Conservation (phyloP, 768 basidiomycete species). For the Tulasnella sp. region DNA sequence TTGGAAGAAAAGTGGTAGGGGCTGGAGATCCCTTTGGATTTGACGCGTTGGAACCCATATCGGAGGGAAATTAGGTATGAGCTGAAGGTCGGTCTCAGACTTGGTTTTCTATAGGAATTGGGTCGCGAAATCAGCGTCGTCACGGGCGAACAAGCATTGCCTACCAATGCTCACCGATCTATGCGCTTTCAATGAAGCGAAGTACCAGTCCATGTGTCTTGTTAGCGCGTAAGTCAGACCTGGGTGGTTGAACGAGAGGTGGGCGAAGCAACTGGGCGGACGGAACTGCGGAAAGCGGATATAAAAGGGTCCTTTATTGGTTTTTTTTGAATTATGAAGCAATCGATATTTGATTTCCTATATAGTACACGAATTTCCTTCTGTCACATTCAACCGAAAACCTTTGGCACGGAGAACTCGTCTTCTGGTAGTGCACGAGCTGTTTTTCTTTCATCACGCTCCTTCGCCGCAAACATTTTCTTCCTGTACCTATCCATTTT, state of each 20-base stretch:
- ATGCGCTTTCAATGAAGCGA: neutral
- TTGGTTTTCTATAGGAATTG: neutral
- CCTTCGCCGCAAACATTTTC: slow-evolving; percentile 74
- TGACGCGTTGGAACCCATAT: neutral
- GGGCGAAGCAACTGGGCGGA: neutral
- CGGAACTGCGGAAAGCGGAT: neutral
- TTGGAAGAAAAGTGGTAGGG: neutral
- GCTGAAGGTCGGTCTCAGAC: neutral
- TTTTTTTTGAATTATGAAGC: neutral
- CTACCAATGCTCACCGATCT: neutral
- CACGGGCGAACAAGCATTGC: neutral
- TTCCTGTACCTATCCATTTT: slow-evolving; percentile 77
- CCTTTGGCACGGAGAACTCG: slow-evolving; percentile 77
- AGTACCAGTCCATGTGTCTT: neutral
- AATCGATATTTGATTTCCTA: neutral
- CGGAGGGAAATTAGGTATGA: neutral
- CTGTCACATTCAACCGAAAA: slow-evolving; percentile 69
- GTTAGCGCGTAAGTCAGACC: neutral
- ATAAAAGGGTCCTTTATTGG: neutral
- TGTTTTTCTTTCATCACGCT: slow-evolving; percentile 61
- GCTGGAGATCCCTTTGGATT: neutral
- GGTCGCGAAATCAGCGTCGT: neutral
- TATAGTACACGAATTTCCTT: neutral
- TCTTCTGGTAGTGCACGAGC: slow-evolving; percentile 64
- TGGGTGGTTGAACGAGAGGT: neutral